Evolutionary conservation across 345 rosid genomes (phyloP), one percentile per base, ranked within the genome.

Genomic region (Hibiscus syriacus): DNA sequence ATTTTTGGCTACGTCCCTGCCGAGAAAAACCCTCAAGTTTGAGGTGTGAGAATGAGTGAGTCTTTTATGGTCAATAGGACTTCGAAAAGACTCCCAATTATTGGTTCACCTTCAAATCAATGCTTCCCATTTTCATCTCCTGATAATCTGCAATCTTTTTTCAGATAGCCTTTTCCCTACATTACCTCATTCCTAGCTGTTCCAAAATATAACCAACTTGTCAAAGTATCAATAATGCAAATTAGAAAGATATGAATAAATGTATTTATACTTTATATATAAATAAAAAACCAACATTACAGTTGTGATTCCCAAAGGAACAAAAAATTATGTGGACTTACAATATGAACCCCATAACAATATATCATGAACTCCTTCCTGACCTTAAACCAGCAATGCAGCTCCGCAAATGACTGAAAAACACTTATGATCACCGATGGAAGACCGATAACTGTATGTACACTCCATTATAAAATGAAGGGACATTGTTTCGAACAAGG

Each of bases 371-470:
- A 57, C 43, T 57, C 25, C 0, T 59, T 19, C 12, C 26, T 59
- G 64, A 26, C n/a, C 29, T 56, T 6, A 27, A 3, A 29, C 62
- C 62, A 56, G 20, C 13, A 10, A 30, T 57, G 62, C 10, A 45
- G 32, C 63, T 53, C 26, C 53, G 22, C 14, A 32, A 56, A 52
- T 17, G 38, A 60, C 45, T 13, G 2, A n/a, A 16, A 26, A 52
- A 67, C 49, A 26, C 73, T 54, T 39, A 11, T 69, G 58, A 70
- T 69, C 72, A 67, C 17, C 50, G 13, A 45, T 45, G 50, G 50
- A 45, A 45, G 50, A 45, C 50, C n/a, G 17, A 3, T n/a, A 46
- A 45, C 13, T 50, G 25, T 75, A 77, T 82, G 72, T 82, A 75
- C 83, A 80, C 77, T 59, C 64, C 46, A 71, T 52, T 41, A 53